Percentiles rank a stretch among this genome's conserved stretches.
These are phyloP conservation scores for Carex cristatella DNA, from an alignment of 176 grass and related monocot genomes.

Conservation along the genomic window DNA sequence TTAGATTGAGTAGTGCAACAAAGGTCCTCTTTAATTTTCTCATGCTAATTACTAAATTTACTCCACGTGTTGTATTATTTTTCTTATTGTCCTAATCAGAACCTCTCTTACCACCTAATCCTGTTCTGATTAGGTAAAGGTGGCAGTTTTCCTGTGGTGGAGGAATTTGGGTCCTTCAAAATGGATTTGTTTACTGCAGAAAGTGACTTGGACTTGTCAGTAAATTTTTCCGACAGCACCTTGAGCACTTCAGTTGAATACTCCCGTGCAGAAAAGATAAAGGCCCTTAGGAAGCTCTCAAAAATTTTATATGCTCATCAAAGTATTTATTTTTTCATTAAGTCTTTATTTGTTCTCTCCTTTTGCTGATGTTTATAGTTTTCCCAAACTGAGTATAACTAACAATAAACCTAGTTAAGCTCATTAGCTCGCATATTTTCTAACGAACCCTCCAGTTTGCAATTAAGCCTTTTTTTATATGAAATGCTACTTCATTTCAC, in stretches of 20 bases:
- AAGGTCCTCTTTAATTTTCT: background rate
- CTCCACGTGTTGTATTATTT: background rate
- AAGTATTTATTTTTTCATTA: conserved; percentile 42
- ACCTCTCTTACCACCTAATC: too few relatives aligned
- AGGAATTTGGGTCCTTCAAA: conserved; percentile 89
- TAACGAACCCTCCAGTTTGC: background rate
- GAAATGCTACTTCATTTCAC: background rate
- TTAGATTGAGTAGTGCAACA: background rate
- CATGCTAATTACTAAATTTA: background rate
- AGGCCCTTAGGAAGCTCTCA: conserved; percentile 45
- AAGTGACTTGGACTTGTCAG: conserved; percentile 86
- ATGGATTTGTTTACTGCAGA: conserved; percentile 82
- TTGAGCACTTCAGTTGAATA: conserved; percentile 26
- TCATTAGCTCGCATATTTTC: background rate
- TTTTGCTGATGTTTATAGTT: background rate
- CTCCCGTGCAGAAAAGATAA: conserved; percentile 50
- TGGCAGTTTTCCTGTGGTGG: conserved; percentile 48
- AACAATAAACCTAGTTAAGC: background rate
- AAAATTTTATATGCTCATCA: conserved; percentile 66
- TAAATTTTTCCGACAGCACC: conserved; percentile 52
- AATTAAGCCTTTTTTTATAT: background rate
- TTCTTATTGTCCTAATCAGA: background rate
- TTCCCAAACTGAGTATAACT: background rate
- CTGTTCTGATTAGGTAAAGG: conserved; percentile 40
- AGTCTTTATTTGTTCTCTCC: background rate